Base-by-base conservation (phyloP, 106 monocot species). In the Acorus gramineus region DNA sequence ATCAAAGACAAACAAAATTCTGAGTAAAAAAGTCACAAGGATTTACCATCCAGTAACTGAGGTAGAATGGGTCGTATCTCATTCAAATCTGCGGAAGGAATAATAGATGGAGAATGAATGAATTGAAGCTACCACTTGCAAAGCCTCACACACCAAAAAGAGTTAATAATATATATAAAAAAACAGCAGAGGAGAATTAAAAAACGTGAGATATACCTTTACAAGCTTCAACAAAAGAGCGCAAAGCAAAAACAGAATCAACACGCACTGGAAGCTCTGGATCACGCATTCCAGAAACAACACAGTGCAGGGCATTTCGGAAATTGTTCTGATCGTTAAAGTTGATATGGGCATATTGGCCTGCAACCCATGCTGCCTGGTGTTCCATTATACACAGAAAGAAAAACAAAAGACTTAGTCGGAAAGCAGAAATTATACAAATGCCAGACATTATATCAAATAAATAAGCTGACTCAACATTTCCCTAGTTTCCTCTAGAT, bases 181-280 rank as follows among this genome's bases (percentile, higher is more conserved):
- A 44, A 4, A 9, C n/a, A 7, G 55, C 9, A 3, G 49, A 62
- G 44, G 62, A 65, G 7, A 28, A 62, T 52, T 14, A 66, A n/a
- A 57, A 44, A 49, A 42, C 3, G 9, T 8, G 10, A 8, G 48
- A 42, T 6, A 47, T 70, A 77, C 98, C 98, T 86, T 77, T 75
- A 71, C 92, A 99, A 51, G 98, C 98, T 79, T 99, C 98, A 77
- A 99, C 81, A 81, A 99, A 99, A 48, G 98, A 81, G 44, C 98
- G 87, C 66, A 99, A 78, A 49, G 98, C 98, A 86, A 99, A 92
- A 14, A 99, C 85, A 52, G 98, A 99, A 81, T 99, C 98, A 69
- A 99, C 92, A 47, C 92, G 79, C 14, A 99, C 98, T 75, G 98
- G 98, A 82, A 99, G 92, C 46, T 99, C 98, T n/a, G 89, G 77